Percentiles rank a stretch among this genome's conserved stretches.
These are phyloP conservation scores for Boechera divaricarpa DNA, from an alignment of 345 rosid genomes.

Conservation along the genomic window DNA sequence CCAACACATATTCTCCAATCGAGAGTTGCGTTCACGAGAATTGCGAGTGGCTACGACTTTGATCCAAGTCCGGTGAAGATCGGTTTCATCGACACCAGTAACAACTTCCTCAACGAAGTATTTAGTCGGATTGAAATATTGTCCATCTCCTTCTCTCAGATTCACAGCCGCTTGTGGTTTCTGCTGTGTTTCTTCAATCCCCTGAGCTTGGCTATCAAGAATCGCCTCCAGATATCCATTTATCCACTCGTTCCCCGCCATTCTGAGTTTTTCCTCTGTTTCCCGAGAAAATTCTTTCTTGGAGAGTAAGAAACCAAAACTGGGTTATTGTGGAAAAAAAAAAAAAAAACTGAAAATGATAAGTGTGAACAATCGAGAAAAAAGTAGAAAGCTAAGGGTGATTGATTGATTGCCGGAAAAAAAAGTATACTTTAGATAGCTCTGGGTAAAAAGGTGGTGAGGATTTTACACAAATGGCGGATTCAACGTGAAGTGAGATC, in stretches of 20 bases:
- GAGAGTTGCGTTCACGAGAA: constrained; percentile 88
- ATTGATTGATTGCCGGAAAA: neutral
- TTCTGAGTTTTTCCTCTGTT: constrained; percentile 15
- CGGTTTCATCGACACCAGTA: constrained; percentile 88
- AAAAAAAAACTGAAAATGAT: neutral
- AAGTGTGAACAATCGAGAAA: constrained; percentile 2
- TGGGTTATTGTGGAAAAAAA: constrained; percentile 21
- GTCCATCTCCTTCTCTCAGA: constrained; percentile 60
- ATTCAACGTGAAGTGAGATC: constrained; percentile 28
- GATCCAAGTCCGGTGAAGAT: constrained; percentile 89
- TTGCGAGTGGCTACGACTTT: constrained; percentile 96
- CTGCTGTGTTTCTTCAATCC: constrained; percentile 63
- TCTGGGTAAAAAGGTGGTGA: neutral
- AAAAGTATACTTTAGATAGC: neutral
- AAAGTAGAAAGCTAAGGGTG: neutral
- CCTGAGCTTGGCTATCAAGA: constrained; percentile 71
- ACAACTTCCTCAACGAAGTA: constrained; percentile 98
- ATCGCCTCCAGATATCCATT: constrained; percentile 97
- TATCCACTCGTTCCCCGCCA: constrained; percentile 99
- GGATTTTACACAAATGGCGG: constrained; percentile 34
- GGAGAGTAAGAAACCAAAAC: constrained; percentile 21
- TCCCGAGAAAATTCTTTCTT: constrained; percentile 22
- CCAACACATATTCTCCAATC: constrained; percentile 99
- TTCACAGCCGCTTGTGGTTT: constrained; percentile 44
- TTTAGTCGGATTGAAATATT: constrained; percentile 81